Base-by-base conservation (phyloP, 169 alveolate species). In the Plasmodium vivax region DNA sequence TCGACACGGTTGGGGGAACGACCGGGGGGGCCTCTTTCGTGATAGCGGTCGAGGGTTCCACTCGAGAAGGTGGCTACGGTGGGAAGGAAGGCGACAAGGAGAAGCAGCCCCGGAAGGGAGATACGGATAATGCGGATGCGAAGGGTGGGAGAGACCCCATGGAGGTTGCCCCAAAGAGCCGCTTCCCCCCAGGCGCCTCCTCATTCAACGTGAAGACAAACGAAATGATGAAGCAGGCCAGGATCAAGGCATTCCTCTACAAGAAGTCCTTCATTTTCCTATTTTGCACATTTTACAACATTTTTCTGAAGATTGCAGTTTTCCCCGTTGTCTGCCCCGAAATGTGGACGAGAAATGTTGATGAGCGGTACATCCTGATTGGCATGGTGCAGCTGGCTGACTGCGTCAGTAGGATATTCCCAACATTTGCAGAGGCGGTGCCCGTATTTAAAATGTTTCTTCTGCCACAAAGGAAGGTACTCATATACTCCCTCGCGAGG, bases 281-380 rank as follows among this genome's bases (percentile, higher is more conserved):
- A 30, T 88, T 88, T 80, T 88, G 94, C 45, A 58, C 83, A 12
- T 88, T 88, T 68, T 88, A 88, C 43, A 88, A 88, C 36, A 88
- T 88, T 54, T 88, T 88, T 43, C 74, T 88, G 12, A 88, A 88
- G 74, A 79, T 88, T 14, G 34, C 58, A 47, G 83, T 88, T 62
- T 88, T 88, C 19, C 94, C 94, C 3, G 94, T 88, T 34, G 94
- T 79, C 36, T 88, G 94, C 43, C 94, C 94, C 47, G 94, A 88
- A 79, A 79, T 88, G 90, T 88, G 94, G 94, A 88, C 94, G 5
- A 79, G 19, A n/a, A 58, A 88, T 14, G 94, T 88, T 4, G 90
- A 88, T 16, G 90, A 88, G 72, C 41, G 94, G 56, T 88, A 88
- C 43, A 88, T 88, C 58, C 77, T 88, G 72, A 88, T 88, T 23